Evolutionary conservation across 2,329 filamentous ascomycete species (phyloP).

Genomic region (Exophiala spinifera): DNA sequence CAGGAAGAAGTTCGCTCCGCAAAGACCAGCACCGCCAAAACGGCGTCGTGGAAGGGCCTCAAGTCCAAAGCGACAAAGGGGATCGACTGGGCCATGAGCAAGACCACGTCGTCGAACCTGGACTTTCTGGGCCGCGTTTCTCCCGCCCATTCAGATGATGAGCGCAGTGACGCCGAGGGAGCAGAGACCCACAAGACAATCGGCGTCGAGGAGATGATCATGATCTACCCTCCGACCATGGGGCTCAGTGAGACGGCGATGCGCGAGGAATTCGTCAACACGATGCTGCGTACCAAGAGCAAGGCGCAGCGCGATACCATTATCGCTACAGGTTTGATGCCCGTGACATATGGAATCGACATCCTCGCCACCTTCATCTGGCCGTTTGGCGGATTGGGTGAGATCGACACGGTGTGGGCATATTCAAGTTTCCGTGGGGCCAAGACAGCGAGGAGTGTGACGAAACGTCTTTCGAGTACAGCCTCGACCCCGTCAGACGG

Average conservation of each 20-base stretch:
- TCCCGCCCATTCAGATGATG: conserved; percentile 31
- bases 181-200: conserved; percentile 36
- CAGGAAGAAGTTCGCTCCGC: conserved; percentile 45
- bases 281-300: conserved; percentile 41
- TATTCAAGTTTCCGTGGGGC: conserved; percentile 38
- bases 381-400: conserved; percentile 35
- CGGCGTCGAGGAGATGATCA: conserved; percentile 40
- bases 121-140: conserved; percentile 44
- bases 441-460: conserved; percentile 40
- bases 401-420: conserved; percentile 34
- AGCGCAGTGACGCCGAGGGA: conserved; percentile 20
- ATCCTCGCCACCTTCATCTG: conserved; percentile 31
- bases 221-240: conserved; percentile 40
- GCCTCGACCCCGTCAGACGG: too few species aligned
- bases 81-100: conserved; percentile 41
- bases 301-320: conserved; percentile 43
- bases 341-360: conserved; percentile 31
- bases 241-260: conserved; percentile 34
- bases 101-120: conserved; percentile 42
- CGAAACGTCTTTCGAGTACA: conserved; percentile 35
- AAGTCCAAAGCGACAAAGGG: conserved; percentile 42
- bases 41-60: conserved; percentile 42
- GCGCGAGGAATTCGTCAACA: conserved; percentile 42
- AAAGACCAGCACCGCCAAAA: conserved; percentile 41
- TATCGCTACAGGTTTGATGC: conserved; percentile 43